Evolutionary conservation across 805 yeast genomes (phyloP).

Genomic region (Barnettozyma salicaria): DNA sequence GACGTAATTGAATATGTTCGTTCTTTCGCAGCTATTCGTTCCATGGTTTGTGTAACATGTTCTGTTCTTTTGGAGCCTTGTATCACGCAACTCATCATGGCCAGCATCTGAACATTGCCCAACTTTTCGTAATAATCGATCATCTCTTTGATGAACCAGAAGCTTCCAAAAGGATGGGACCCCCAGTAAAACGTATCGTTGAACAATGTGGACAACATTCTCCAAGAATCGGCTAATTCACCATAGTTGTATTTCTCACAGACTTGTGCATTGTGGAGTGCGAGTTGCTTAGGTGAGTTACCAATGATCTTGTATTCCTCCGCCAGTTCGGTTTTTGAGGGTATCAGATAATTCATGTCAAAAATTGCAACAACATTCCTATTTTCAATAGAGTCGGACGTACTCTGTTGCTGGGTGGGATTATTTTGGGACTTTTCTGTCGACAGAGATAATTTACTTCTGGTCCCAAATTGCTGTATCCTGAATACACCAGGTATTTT

Average conservation of each 20-base stretch:
- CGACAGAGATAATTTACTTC: conserved; percentile 7
- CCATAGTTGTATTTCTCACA: conserved; percentile 56
- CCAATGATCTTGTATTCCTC: conserved; percentile 60
- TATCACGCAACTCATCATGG: conserved; percentile 75
- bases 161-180: conserved; percentile 66
- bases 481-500: conserved; percentile 43
- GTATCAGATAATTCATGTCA: conserved; percentile 66
- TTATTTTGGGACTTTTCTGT: conserved; percentile 22
- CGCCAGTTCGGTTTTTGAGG: conserved; percentile 69
- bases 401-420: conserved; percentile 6
- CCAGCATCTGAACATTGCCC: conserved; percentile 82
- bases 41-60: neutral
- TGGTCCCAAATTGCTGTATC: conserved; percentile 17
- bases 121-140: conserved; percentile 55
- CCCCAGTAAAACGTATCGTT: conserved; percentile 64
- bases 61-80: conserved; percentile 11
- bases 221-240: conserved; percentile 75
- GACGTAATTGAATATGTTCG: conserved; percentile 16
- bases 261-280: conserved; percentile 63
- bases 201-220: conserved; percentile 39
- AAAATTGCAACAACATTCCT: conserved; percentile 55
- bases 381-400: conserved; percentile 10
- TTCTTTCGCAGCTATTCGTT: conserved; percentile 1
- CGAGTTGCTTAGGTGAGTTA: conserved; percentile 55
- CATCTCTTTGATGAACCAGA: conserved; percentile 57